A percentile compares a stretch with the other conserved stretches of the same genome.
phyloP scores from a whole-genome alignment of 2,329 filamentous ascomycete genomes.

The Pyricularia sp. region DNA sequence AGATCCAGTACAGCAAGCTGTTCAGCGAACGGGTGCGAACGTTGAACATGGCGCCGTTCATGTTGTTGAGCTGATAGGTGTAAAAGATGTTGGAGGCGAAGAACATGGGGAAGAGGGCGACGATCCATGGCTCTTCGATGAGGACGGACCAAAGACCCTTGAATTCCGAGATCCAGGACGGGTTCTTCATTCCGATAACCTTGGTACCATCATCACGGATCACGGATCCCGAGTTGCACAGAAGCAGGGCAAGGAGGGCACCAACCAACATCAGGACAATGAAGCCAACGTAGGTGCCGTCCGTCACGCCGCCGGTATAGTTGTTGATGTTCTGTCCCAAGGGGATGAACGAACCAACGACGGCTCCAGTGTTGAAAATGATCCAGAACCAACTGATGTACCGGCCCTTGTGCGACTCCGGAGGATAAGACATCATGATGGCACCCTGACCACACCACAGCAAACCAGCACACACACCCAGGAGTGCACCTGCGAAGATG shows the following conservation, averaged over 20 bases:
- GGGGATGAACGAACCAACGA: constrained; percentile 74
- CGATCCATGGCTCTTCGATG: constrained; percentile 59
- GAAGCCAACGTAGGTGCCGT: constrained; percentile 16
- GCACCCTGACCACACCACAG: constrained; percentile 78
- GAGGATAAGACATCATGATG: constrained; percentile 85
- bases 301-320: constrained; percentile 10
- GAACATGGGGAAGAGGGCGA: constrained; percentile 75
- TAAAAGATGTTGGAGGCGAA: constrained; percentile 74
- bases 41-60: constrained; percentile 64
- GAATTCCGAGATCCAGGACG: constrained; percentile 74
- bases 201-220: constrained; percentile 68
- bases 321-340: constrained; percentile 51
- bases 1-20: constrained; percentile 67
- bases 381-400: constrained; percentile 92
- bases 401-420: constrained; percentile 71
- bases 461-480: constrained; percentile 70
- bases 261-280: constrained; percentile 31
- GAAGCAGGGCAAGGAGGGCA: constrained; percentile 36
- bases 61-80: constrained; percentile 62
- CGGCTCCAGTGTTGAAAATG: constrained; percentile 87
- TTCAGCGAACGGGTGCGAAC: constrained; percentile 67
- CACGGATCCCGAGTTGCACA: constrained; percentile 64
- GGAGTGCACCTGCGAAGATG: constrained; percentile 65
- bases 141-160: constrained; percentile 67
- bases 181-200: constrained; percentile 85